Base-by-base conservation (phyloP, 768 basidiomycete species). In the Collybia sp. region DNA sequence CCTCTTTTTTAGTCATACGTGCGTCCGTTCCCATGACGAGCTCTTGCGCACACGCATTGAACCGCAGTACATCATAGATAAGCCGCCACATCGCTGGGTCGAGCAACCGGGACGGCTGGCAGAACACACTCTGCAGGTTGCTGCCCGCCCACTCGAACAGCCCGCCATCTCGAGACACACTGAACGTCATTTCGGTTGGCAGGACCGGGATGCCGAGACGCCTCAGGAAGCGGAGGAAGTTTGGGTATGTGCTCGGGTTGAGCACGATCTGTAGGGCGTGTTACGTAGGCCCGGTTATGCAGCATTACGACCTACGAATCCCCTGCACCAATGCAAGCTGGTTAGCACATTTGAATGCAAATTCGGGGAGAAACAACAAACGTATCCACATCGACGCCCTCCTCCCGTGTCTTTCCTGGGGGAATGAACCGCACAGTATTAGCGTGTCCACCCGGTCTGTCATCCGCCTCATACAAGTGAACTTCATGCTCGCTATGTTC, bases 131-230 rank as follows among this genome's bases (percentile, higher is more conserved):
- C 6, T 68, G 57, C 0, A 79, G 67, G 40, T 76, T 80, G 52
- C 78, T 76, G 25, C 86, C 85, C 2, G 86, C 84, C 85, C 88
- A 90, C 60, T 90, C 86, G 53, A 87, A 87, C 1, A 55, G 60
- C 0, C 86, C 88, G 16, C 59, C 48, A 59, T 89, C 85, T 40
- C 86, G 72, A 3, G 87, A 85, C 33, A 92, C 78, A 52, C 79
- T 77, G 63, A 90, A 89, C 0, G 87, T 83, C 87, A 89, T 90
- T 45, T 82, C 78, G 0, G 85, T 86, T 2, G 75, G 71, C 35
- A 79, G 53, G 25, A 81, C 71, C 3, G 63, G 65, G 34, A 88
- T 73, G 12, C 61, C 55, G 5, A 72, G 64, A 40, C 55, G 48
- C 9, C 58, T 50, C 30, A 89, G 70, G 58, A 90, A 91, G 35